Evolutionary conservation across 163 green algal species (phyloP).

Genomic region (Scenedesmus sp.): DNA sequence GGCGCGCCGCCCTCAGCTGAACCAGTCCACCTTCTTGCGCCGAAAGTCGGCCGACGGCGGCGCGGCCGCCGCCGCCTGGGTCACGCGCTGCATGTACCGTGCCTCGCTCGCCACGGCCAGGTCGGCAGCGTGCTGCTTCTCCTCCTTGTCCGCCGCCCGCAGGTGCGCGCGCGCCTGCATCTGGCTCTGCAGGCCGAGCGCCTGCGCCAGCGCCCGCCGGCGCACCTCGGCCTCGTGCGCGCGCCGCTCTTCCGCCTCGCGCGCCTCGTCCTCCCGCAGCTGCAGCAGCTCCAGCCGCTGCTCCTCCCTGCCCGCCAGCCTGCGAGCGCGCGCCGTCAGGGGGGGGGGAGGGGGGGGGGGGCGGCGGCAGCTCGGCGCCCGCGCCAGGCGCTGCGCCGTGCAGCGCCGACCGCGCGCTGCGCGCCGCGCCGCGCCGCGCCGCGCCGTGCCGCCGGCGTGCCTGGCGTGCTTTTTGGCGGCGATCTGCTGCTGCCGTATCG

Average conservation of each 20-base stretch:
- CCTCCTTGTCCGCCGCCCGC: conserved; percentile 61
- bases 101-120: conserved; percentile 71
- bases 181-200: conserved; percentile 67
- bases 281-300: conserved; percentile 45
- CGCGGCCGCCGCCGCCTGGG: conserved; percentile 13
- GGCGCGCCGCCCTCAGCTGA: too few species aligned
- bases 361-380: too few species aligned
- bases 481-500: conserved; percentile 67
- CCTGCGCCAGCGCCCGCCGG: conserved; percentile 48
- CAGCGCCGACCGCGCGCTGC: background rate
- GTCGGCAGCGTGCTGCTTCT: conserved; percentile 75
- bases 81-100: conserved; percentile 50
- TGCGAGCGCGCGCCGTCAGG: too few species aligned
- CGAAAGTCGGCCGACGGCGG: conserved; percentile 16
- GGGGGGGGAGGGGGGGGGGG: too few species aligned
- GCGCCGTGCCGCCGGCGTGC: background rate
- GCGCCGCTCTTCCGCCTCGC: conserved; percentile 21
- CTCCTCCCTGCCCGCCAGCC: conserved; percentile 38
- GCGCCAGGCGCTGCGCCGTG: too few species aligned
- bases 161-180: conserved; percentile 64
- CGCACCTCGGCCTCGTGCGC: conserved; percentile 19
- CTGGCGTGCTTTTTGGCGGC: conserved; percentile 39
- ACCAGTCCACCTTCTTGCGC: conserved; percentile 48
- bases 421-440: too few species aligned
- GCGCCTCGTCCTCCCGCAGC: conserved; percentile 40